Base-by-base conservation (phyloP, 2,329 filamentous ascomycete species). In the Cladosporium austrohemisphaericum region DNA sequence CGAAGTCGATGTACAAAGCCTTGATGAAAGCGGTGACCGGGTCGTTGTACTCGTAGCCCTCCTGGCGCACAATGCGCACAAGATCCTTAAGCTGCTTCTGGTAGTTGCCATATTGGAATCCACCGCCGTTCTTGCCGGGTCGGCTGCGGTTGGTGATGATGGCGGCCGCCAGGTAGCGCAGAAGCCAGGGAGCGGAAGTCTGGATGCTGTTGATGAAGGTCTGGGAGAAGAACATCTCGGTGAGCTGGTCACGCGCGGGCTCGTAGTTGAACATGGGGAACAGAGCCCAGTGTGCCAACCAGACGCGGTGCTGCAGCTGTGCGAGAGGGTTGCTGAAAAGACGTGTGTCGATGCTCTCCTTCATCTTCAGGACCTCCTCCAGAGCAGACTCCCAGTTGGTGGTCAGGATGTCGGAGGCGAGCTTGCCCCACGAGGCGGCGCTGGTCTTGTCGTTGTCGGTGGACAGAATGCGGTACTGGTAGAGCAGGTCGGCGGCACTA, bases 261-360 rank as follows among this genome's bases (percentile, higher is more conserved):
- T 97, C 92, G 75, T 88, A 85, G 83, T 98, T 97, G 82, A 97
- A 98, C 75, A 96, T 91, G 55, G 93, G 92, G 82, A 97, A 98
- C 54, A 98, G 84, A 37, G 88, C 85, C 91, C 93, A 98, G 86
- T 98, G 93, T 63, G 95, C 86, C 64, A 98, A 79, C 88, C 92
- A 95, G 52, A 91, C 94, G 67, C 93, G 88, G 79, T 96, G 92
- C 70, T 92, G 86, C 55, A 98, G 85, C 76, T 98, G 93, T 53
- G 88, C 91, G 57, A 96, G 81, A 22, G 92, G 88, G 78, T 95
- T 96, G 80, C 85, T 93, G 80, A 95, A 96, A 55, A 97, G 84
- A 69, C 90, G 88, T 52, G 86, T 88, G 71, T 98, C 93, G 70
- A 98, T 97, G 64, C 77, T 80, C 72, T 95, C 90, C 73, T 89